phyloP scores from a whole-genome alignment of 495 filamentous ascomycete species.

The Durotheca rogersii region DNA sequence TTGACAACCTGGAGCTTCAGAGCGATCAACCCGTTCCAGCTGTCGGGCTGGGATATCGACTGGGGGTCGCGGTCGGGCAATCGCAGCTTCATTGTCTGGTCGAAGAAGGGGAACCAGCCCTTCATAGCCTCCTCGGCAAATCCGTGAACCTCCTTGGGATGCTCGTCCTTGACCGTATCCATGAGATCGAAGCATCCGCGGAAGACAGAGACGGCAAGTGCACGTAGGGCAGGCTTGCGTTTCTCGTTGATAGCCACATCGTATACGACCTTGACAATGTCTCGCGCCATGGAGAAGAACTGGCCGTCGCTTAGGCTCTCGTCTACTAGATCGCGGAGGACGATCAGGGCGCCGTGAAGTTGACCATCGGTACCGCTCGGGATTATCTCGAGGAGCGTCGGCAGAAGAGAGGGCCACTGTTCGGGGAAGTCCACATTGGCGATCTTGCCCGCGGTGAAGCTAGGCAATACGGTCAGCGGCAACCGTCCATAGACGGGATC shows the following conservation, averaged over 20 bases:
- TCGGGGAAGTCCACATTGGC: constrained; percentile 91
- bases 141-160: constrained; percentile 76
- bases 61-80: constrained; percentile 57
- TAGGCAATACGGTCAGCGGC: constrained; percentile 30
- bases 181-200: constrained; percentile 88
- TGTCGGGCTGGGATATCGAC: constrained; percentile 42
- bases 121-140: constrained; percentile 84
- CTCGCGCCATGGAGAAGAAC: constrained; percentile 82
- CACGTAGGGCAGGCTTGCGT: constrained; percentile 72
- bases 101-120: constrained; percentile 86
- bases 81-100: constrained; percentile 65
- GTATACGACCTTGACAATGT: constrained; percentile 80
- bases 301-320: constrained; percentile 90
- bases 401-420: constrained; percentile 85
- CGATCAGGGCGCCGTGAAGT: constrained; percentile 83
- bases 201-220: constrained; percentile 85
- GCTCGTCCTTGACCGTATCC: constrained; percentile 91
- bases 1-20: constrained; percentile 90
- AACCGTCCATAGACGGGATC: neutral
- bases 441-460: constrained; percentile 93
- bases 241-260: constrained; percentile 73
- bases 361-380: constrained; percentile 68
- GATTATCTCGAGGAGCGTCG: constrained; percentile 75
- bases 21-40: constrained; percentile 76
- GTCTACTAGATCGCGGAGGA: constrained; percentile 87